Conservation (phyloP, 805 yeast species). For the Vanderwaltozyma yarrowii region DNA sequence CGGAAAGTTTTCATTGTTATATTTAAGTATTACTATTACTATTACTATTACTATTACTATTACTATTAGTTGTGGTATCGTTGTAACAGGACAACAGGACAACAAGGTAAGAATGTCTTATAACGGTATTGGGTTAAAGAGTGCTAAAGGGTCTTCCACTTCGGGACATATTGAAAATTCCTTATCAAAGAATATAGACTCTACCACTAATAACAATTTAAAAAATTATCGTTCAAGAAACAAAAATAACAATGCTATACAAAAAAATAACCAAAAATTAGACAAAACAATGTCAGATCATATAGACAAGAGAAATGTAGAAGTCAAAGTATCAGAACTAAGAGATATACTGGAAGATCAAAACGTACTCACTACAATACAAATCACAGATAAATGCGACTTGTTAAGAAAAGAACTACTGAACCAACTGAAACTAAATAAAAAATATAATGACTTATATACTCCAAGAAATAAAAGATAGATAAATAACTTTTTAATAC, state of each 20-base stretch:
- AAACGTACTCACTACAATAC: conserved; percentile 11
- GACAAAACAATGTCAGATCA: conserved; percentile 8
- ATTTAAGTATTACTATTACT: too few relatives aligned
- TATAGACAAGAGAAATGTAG: conserved; percentile 18
- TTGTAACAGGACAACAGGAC: too few relatives aligned
- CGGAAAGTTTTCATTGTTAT: too few relatives aligned
- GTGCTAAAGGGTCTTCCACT: conserved; percentile 28
- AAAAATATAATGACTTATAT: background rate
- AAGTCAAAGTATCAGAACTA: conserved; percentile 20
- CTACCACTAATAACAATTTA: background rate
- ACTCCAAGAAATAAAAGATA: background rate
- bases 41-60: too few relatives aligned
- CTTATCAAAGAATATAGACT: conserved; percentile 15
- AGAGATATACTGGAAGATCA: conserved; percentile 22
- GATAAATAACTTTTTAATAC: background rate
- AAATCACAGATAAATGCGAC: conserved; percentile 15
- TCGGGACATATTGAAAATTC: conserved; percentile 28
- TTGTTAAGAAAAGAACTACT: conserved; percentile 9
- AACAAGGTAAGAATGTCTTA: conserved; percentile 24
- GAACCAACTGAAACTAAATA: conserved; percentile 4
- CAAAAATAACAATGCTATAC: background rate
- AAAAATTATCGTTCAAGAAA: conserved; percentile 1
- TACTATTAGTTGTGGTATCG: too few relatives aligned
- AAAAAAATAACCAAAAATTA: background rate
- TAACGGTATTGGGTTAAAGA: conserved; percentile 24